Conservation (phyloP, 2,329 filamentous ascomycete genomes). For the Aotearoamyces nothofagi region DNA sequence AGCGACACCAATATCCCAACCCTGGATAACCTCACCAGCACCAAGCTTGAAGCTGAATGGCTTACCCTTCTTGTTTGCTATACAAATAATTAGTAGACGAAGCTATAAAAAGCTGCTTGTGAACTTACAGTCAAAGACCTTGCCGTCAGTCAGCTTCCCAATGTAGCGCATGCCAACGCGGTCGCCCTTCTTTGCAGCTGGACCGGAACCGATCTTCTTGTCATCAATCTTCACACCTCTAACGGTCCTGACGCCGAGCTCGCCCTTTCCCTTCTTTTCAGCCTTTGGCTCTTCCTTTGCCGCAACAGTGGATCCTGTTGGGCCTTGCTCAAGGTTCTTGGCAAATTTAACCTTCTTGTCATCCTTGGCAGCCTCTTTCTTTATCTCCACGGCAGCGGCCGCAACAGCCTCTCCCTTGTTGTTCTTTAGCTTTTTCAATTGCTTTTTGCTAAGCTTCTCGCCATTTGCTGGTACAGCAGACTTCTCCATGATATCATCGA, state of each 20-base stretch:
- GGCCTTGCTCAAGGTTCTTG: constrained; percentile 96
- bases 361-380: constrained; percentile 42
- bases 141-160: constrained; percentile 86
- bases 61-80: constrained; percentile 97
- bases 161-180: constrained; percentile 93
- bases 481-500: constrained; percentile 80
- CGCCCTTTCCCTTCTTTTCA: constrained; percentile 27
- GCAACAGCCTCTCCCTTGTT: constrained; percentile 81
- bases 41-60: constrained; percentile 95
- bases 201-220: constrained; percentile 79
- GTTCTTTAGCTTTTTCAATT: constrained; percentile 97
- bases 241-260: constrained; percentile 60
- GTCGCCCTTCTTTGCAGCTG: constrained; percentile 78
- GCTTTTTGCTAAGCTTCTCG: constrained; percentile 87
- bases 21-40: constrained; percentile 92
- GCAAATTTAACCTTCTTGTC: constrained; percentile 98
- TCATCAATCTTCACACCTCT: constrained; percentile 89
- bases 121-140: constrained; percentile 79
- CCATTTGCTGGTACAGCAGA: constrained; percentile 35
- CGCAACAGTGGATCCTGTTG: constrained; percentile 54
- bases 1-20: constrained; percentile 87
- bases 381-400: constrained; percentile 39
- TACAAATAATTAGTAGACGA: constrained; percentile 13
- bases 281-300: constrained; percentile 22
- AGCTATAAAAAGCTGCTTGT: background rate